These are phyloP conservation scores for Suaeda aralocaspica DNA, from an alignment of 148 eudicot genomes.

Conservation along the genomic window DNA sequence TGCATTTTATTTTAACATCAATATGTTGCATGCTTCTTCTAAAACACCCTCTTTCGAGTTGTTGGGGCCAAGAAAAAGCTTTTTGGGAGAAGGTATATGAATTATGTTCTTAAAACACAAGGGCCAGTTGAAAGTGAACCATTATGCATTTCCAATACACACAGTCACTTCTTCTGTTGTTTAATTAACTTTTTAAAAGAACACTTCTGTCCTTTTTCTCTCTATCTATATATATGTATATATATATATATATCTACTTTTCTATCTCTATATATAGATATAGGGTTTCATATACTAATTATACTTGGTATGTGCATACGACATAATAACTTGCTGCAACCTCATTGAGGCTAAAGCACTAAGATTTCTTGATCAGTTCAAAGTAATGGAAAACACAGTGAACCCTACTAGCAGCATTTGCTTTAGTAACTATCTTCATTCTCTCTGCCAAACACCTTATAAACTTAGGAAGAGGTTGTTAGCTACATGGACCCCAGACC, in stretches of 20 bases:
- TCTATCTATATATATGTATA: not conserved
- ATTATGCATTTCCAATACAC: slow-evolving; percentile 18
- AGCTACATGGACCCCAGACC: slow-evolving; percentile 69
- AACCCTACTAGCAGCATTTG: slow-evolving; percentile 20
- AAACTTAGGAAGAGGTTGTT: slow-evolving; percentile 53
- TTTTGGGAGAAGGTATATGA: slow-evolving; percentile 13
- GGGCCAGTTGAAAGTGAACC: slow-evolving; percentile 21
- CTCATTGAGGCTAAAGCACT: slow-evolving; percentile 12
- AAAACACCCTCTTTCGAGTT: slow-evolving; percentile 12
- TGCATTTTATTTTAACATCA: slow-evolving; percentile 9
- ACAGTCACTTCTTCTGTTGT: slow-evolving; percentile 15
- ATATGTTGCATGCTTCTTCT: slow-evolving; percentile 22
- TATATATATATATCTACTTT: not conserved
- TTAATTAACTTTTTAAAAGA: slow-evolving; percentile 20
- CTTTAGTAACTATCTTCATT: slow-evolving; percentile 36
- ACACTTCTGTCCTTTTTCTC: not conserved
- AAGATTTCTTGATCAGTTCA: slow-evolving; percentile 9
- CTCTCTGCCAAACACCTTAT: slow-evolving; percentile 62
- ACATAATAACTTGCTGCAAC: slow-evolving; percentile 4
- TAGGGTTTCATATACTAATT: too few relatives aligned
- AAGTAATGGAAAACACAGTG: slow-evolving; percentile 21
- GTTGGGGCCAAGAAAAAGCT: slow-evolving; percentile 19
- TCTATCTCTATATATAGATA: not conserved
- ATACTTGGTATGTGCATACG: not conserved
- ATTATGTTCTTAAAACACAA: slow-evolving; percentile 8